These are phyloP conservation scores for Rugosomyces carneus DNA, from an alignment of 1,284 basidiomycete genomes.

Conservation along the genomic window DNA sequence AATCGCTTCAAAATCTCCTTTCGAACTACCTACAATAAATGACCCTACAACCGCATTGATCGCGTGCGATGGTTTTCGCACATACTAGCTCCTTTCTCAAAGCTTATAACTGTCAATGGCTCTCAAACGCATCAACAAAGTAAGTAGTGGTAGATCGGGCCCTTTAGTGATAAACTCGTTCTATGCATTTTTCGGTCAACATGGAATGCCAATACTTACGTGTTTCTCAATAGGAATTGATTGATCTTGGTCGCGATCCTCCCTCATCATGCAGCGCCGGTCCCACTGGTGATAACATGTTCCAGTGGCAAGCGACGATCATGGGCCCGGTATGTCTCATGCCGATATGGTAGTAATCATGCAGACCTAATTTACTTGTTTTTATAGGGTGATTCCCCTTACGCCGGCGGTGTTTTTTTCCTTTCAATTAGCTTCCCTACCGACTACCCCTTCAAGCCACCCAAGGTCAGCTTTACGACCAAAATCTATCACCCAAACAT, in stretches of 20 bases:
- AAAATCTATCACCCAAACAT: slow-evolving; percentile 98
- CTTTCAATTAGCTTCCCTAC: slow-evolving; percentile 89
- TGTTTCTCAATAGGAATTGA: slow-evolving; percentile 71
- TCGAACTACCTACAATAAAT: slow-evolving; percentile 6
- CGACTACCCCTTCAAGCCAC: slow-evolving; percentile 99
- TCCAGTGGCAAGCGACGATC: slow-evolving; percentile 97
- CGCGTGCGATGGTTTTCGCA: slow-evolving; percentile 19
- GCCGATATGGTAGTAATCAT: slow-evolving; percentile 14
- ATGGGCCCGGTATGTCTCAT: slow-evolving; percentile 83
- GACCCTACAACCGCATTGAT: slow-evolving; percentile 18
- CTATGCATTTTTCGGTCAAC: slow-evolving; percentile 3
- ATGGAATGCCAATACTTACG: not conserved
- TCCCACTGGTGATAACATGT: slow-evolving; percentile 94
- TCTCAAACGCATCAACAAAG: slow-evolving; percentile 99
- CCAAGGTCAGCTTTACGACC: slow-evolving; percentile 98
- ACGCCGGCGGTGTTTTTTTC: slow-evolving; percentile 96
- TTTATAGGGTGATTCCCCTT: slow-evolving; percentile 83
- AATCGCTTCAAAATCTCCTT: slow-evolving; percentile 18
- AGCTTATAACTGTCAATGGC: slow-evolving; percentile 57
- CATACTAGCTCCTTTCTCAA: slow-evolving; percentile 13
- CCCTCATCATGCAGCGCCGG: slow-evolving; percentile 97
- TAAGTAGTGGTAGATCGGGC: slow-evolving; percentile 32
- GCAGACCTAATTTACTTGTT: slow-evolving; percentile 13
- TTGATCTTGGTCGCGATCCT: slow-evolving; percentile 95
- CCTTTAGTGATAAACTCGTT: slow-evolving; percentile 5